A percentile compares a stretch with the other conserved stretches of the same genome.
These are phyloP conservation scores for Herpetomonas samuelpessoai DNA, from an alignment of 208 protist species.

Conservation along the genomic window DNA sequence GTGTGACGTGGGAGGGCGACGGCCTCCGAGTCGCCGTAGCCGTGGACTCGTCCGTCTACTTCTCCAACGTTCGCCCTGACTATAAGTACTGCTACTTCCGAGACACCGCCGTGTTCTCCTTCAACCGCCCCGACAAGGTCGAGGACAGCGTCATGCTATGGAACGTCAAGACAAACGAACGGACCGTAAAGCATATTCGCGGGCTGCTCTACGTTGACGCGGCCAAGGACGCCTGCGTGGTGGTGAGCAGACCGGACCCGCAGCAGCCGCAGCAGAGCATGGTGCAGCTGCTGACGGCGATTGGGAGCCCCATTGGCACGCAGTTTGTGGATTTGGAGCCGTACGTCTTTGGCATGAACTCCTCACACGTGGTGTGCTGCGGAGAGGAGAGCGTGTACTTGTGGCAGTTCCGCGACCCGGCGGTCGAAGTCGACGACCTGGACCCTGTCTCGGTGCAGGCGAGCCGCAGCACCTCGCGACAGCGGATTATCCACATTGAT, in stretches of 20 bases:
- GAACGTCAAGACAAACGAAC: constrained; percentile 92
- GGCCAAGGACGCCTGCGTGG: constrained; percentile 82
- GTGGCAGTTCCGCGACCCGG: constrained; percentile 94
- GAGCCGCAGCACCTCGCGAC: constrained; percentile 52
- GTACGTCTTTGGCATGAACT: constrained; percentile 87
- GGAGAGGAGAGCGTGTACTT: constrained; percentile 92
- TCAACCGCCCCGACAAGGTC: constrained; percentile 82
- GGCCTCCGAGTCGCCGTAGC: constrained; percentile 94
- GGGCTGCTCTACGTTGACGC: constrained; percentile 77
- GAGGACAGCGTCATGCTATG: constrained; percentile 96
- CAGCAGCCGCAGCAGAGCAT: constrained; percentile 47
- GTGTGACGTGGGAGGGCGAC: constrained; percentile 93
- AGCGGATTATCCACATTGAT: constrained; percentile 92
- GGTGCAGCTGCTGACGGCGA: constrained; percentile 94
- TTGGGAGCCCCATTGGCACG: constrained; percentile 93
- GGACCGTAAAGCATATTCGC: constrained; percentile 87
- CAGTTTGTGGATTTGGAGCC: constrained; percentile 93
- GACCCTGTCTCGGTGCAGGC: constrained; percentile 85
- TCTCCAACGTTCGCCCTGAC: constrained; percentile 95
- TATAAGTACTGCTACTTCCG: constrained; percentile 96
- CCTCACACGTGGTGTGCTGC: constrained; percentile 88
- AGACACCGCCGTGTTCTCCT: constrained; percentile 93
- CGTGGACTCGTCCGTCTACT: constrained; percentile 96
- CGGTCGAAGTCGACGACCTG: constrained; percentile 63
- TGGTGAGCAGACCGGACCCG: constrained; percentile 72